Percentiles rank a stretch among this genome's conserved stretches.
Evolutionary conservation across 139 green algal genomes (phyloP).

Genomic region (Desmodesmus armatus): DNA sequence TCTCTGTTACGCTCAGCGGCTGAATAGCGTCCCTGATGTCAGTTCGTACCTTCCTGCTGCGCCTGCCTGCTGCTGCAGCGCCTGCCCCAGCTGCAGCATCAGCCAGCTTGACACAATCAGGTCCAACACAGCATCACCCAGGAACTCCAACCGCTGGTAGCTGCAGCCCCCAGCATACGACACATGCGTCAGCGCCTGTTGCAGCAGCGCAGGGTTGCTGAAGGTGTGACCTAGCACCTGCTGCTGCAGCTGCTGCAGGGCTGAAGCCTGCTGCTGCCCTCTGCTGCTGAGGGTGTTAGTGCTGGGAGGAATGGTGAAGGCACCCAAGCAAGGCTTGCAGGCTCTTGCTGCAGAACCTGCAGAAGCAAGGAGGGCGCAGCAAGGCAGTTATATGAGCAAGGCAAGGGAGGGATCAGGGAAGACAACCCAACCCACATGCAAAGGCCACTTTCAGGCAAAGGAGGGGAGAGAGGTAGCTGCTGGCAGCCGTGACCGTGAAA

Average conservation of each 20-base stretch:
- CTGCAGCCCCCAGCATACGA: constrained; percentile 1
- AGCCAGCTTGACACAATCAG: constrained; percentile 36
- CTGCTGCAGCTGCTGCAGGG: background rate
- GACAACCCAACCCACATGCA: too few relatives aligned
- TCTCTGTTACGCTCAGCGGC: too few relatives aligned
- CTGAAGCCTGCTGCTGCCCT: background rate
- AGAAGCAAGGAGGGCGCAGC: too few relatives aligned
- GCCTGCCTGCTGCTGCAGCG: background rate
- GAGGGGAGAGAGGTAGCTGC: too few relatives aligned
- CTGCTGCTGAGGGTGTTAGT: background rate
- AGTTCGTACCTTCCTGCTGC: background rate
- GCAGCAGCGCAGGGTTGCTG: background rate
- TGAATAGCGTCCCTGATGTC: too few relatives aligned
- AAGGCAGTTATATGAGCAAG: too few relatives aligned
- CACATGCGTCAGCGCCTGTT: constrained; percentile 30
- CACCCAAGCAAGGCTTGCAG: background rate
- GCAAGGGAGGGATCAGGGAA: too few relatives aligned
- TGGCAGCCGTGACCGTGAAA: too few relatives aligned
- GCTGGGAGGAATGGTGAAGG: background rate
- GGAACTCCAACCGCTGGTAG: constrained; percentile 50
- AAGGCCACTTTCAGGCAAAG: too few relatives aligned
- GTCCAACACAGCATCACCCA: constrained; percentile 41
- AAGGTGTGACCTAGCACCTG: background rate
- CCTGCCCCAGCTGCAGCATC: constrained; percentile 1
- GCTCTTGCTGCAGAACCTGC: constrained; percentile 9